Conservation (phyloP, 2,329 filamentous ascomycete species). For the Thielaviopsis euricoi region DNA sequence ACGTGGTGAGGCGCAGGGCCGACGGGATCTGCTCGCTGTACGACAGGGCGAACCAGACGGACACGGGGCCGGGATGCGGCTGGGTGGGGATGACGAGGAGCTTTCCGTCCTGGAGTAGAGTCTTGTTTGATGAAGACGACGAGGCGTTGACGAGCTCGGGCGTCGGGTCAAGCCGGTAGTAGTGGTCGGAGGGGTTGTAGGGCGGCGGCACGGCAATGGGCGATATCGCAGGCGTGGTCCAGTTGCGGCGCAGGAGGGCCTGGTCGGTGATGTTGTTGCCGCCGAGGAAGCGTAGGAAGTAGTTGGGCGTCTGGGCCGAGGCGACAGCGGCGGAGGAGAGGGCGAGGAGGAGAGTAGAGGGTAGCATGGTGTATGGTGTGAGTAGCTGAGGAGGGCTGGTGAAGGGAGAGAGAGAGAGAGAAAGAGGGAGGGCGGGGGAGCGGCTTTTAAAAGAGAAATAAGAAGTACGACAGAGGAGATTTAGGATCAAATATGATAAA, state of each 20-base stretch:
- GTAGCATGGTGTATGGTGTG: neutral
- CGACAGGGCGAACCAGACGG: conserved; percentile 3
- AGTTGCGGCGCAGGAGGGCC: conserved; percentile 8
- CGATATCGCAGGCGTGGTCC: conserved; percentile 3
- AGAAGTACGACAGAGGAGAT: too few relatives aligned
- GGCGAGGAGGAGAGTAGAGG: neutral
- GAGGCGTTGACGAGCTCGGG: conserved; percentile 2
- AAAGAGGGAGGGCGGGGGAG: neutral
- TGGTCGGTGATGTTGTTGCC: conserved; percentile 9
- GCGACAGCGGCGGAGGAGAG: neutral
- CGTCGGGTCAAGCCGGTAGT: conserved; percentile 8
- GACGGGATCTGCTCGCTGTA: neutral
- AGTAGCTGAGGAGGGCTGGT: too few relatives aligned
- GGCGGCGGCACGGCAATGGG: conserved; percentile 8
- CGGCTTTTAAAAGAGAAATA: neutral
- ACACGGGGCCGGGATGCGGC: conserved; percentile 6
- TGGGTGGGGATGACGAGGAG: conserved; percentile 9
- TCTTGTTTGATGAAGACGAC: neutral
- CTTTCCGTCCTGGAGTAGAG: neutral
- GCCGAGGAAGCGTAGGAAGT: conserved; percentile 9
- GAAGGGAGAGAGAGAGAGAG: neutral
- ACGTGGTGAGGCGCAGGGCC: conserved; percentile 1
- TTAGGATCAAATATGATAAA: too few relatives aligned
- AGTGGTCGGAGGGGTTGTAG: conserved; percentile 8
- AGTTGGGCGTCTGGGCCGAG: conserved; percentile 7